These are phyloP conservation scores for Acephala macrosclerotiorum DNA, from an alignment of 2,329 filamentous ascomycete genomes.

Conservation along the genomic window DNA sequence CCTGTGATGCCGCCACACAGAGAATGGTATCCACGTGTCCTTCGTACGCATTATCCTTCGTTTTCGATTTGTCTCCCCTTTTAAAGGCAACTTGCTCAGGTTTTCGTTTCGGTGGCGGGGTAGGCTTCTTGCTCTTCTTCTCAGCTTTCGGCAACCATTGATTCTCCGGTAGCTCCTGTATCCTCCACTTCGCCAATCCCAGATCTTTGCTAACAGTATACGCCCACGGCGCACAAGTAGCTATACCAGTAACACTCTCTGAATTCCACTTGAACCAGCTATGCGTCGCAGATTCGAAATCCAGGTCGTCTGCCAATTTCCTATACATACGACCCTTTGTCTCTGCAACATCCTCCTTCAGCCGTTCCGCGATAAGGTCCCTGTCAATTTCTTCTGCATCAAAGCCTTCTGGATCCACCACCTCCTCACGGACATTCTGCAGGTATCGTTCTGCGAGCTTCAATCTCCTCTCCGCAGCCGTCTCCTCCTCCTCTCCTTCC, in stretches of 20 bases:
- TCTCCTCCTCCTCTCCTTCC: conserved; percentile 78
- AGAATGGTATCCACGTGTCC: conserved; percentile 85
- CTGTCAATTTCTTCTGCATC: conserved; percentile 93
- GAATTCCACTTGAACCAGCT: conserved; percentile 82
- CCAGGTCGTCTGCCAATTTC: conserved; percentile 75
- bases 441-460: conserved; percentile 92
- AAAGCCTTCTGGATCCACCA: conserved; percentile 85
- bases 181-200: conserved; percentile 86
- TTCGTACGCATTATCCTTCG: conserved; percentile 70
- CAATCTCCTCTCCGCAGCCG: conserved; percentile 85
- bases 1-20: conserved; percentile 84
- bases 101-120: conserved; percentile 64
- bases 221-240: conserved; percentile 78
- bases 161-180: conserved; percentile 70
- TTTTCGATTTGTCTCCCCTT: conserved; percentile 67
- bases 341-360: conserved; percentile 93
- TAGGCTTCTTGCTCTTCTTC: conserved; percentile 62
- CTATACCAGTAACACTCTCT: conserved; percentile 79
- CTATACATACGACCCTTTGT: conserved; percentile 90
- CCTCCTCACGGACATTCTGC: conserved; percentile 85
- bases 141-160: conserved; percentile 62
- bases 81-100: conserved; percentile 69
- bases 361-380: conserved; percentile 87
- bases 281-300: conserved; percentile 71
- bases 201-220: conserved; percentile 92